Percentiles rank a stretch among this genome's conserved stretches.
Conservation (phyloP, 148 eudicot species). For the Linanthus parryae region DNA sequence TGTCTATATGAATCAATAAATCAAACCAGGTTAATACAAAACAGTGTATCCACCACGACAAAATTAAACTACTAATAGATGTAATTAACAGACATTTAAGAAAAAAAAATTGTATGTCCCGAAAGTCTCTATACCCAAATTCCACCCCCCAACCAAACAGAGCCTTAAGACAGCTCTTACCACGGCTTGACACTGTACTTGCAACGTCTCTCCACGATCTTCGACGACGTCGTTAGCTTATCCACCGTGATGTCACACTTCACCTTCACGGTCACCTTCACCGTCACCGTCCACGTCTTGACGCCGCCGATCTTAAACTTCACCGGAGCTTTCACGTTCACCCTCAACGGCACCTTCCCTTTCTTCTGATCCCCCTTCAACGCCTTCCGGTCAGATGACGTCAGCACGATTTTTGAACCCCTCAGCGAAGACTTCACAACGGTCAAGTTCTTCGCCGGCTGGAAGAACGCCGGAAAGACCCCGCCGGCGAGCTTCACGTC, state of each 20-base stretch:
- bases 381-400: constrained; percentile 26
- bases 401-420: constrained; percentile 47
- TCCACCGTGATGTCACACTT: constrained; percentile 47
- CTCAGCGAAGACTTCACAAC: constrained; percentile 35
- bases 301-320: constrained; percentile 56
- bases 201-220: constrained; percentile 53
- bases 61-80: no score
- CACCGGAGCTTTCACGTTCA: constrained; percentile 47
- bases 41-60: no score
- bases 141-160: no score
- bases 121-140: no score
- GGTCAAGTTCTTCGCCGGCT: constrained; percentile 48
- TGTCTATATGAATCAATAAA: no score
- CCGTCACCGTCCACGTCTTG: constrained; percentile 60
- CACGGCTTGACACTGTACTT: constrained; percentile 44
- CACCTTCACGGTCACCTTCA: constrained; percentile 52
- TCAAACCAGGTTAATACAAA: no score
- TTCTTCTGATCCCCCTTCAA: constrained; percentile 30
- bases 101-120: no score
- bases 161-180: no score
- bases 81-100: no score
- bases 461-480: constrained; percentile 52
- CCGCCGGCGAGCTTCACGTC: constrained; percentile 47
- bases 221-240: constrained; percentile 37
- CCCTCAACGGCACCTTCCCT: constrained; percentile 38